phyloP scores from a whole-genome alignment of 345 rosid species.

The Lepidium africanum region DNA sequence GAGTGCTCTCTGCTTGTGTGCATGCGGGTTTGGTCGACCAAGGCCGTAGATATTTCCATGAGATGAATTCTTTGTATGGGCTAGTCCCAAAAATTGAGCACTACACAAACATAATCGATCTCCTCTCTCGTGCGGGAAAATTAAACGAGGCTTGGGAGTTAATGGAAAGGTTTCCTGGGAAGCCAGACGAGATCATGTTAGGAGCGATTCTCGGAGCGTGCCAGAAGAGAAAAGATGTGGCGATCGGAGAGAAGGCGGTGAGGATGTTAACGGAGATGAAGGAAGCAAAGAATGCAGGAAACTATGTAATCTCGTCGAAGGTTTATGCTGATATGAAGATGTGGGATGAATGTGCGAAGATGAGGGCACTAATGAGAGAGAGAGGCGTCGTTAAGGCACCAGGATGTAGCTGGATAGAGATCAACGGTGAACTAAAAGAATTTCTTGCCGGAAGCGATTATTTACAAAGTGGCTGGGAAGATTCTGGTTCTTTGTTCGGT shows the following conservation, averaged over 20 bases:
- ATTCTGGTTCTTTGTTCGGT: constrained; percentile 28
- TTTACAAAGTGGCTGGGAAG: constrained; percentile 15
- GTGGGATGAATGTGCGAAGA: constrained; percentile 73
- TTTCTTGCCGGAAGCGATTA: constrained; percentile 59
- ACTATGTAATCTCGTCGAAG: constrained; percentile 73
- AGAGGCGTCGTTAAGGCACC: constrained; percentile 66
- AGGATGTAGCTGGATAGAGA: constrained; percentile 89
- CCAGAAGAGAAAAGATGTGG: constrained; percentile 46
- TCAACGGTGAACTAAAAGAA: constrained; percentile 42
- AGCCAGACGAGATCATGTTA: constrained; percentile 64
- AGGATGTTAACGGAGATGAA: constrained; percentile 49
- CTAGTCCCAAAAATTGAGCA: constrained; percentile 79
- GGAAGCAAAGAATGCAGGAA: constrained; percentile 65
- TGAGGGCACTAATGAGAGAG: constrained; percentile 64
- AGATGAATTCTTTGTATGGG: constrained; percentile 60
- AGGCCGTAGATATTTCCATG: constrained; percentile 48
- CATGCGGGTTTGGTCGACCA: constrained; percentile 76
- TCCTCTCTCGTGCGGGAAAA: constrained; percentile 68
- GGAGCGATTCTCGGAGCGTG: constrained; percentile 88
- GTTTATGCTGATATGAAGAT: constrained; percentile 57
- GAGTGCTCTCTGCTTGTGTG: constrained; percentile 82
- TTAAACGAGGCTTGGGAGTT: constrained; percentile 80
- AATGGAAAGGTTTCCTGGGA: constrained; percentile 63
- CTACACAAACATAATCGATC: constrained; percentile 85
- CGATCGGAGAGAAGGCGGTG: constrained; percentile 46